These are phyloP conservation scores for Neofusicoccum cordaticola DNA, from an alignment of 2,329 filamentous ascomycete genomes.

Conservation along the genomic window DNA sequence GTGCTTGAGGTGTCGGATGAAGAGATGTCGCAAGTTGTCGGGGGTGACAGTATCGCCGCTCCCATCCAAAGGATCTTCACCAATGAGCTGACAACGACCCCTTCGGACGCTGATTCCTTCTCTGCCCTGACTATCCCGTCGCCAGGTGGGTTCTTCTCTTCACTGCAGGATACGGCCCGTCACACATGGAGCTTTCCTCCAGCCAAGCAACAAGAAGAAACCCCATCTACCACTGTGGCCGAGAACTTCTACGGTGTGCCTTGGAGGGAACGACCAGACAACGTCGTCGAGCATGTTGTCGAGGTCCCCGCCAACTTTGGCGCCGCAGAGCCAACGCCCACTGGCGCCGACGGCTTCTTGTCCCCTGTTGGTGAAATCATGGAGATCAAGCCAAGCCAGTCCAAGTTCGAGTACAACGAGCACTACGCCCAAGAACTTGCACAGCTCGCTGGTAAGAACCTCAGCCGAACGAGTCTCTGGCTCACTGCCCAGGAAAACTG, in stretches of 20 bases:
- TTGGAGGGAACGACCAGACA: constrained; percentile 50
- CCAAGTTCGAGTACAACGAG: constrained; percentile 69
- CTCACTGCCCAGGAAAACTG: constrained; percentile 78
- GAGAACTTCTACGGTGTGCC: constrained; percentile 87
- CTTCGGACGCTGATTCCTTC: constrained; percentile 57
- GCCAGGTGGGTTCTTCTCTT: constrained; percentile 87
- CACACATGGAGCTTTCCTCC: constrained; percentile 71
- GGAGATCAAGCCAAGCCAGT: constrained; percentile 63
- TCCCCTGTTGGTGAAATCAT: constrained; percentile 45
- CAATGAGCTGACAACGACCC: background rate
- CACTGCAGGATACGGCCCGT: constrained; percentile 70
- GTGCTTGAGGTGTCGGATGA: constrained; percentile 49
- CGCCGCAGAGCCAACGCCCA: constrained; percentile 40
- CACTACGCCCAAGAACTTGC: constrained; percentile 72
- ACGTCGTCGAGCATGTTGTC: constrained; percentile 17
- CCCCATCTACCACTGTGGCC: constrained; percentile 84
- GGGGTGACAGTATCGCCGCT: background rate
- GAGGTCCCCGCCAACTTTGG: constrained; percentile 12
- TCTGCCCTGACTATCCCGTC: constrained; percentile 86
- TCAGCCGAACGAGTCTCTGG: constrained; percentile 85
- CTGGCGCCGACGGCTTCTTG: constrained; percentile 54
- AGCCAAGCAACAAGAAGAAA: constrained; percentile 36
- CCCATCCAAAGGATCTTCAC: constrained; percentile 8
- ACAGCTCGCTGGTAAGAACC: constrained; percentile 66
- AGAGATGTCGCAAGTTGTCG: constrained; percentile 56